These are phyloP conservation scores for Penicillium thymicola DNA, from an alignment of 2,329 filamentous ascomycete genomes.

Conservation along the genomic window DNA sequence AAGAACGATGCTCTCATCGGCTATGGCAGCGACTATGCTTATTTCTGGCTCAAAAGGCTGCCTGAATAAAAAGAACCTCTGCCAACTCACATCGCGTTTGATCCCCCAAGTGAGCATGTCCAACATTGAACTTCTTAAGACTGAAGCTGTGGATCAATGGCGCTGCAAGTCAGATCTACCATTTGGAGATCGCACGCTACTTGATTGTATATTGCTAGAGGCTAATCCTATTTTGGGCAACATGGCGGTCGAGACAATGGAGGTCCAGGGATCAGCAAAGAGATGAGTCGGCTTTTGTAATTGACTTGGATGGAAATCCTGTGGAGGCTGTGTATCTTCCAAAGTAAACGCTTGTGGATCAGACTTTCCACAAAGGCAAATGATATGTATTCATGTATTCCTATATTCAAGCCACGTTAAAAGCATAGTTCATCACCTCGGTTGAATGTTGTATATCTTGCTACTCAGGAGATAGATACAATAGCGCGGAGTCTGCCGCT, in stretches of 20 bases:
- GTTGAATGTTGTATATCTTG: no score
- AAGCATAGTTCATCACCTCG: not conserved
- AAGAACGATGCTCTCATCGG: not conserved
- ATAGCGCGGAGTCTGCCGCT: not conserved
- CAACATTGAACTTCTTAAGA: not conserved
- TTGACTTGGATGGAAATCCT: slow-evolving; percentile 1
- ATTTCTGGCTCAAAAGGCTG: not conserved
- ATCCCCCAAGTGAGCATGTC: not conserved
- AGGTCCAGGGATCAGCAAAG: slow-evolving; percentile 1
- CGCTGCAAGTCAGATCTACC: not conserved
- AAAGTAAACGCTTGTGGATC: not conserved
- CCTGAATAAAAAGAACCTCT: not conserved
- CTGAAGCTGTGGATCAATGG: slow-evolving; percentile 2
- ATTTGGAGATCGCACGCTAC: no score
- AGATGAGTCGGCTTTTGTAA: slow-evolving; percentile 3
- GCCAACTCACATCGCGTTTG: slow-evolving; percentile 1
- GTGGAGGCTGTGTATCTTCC: slow-evolving; percentile 2
- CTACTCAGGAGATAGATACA: no score
- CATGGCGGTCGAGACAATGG: slow-evolving; percentile 1
- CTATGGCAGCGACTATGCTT: slow-evolving; percentile 5
- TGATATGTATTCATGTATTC: no score
- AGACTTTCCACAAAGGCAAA: not conserved
- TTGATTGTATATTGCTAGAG: not conserved
- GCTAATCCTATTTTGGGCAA: not conserved
- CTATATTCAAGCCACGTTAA: not conserved